A percentile compares a stretch with the other conserved stretches of the same genome.
Evolutionary conservation across 495 filamentous ascomycete species (phyloP).

Genomic region (Aspergillus baeticus): DNA sequence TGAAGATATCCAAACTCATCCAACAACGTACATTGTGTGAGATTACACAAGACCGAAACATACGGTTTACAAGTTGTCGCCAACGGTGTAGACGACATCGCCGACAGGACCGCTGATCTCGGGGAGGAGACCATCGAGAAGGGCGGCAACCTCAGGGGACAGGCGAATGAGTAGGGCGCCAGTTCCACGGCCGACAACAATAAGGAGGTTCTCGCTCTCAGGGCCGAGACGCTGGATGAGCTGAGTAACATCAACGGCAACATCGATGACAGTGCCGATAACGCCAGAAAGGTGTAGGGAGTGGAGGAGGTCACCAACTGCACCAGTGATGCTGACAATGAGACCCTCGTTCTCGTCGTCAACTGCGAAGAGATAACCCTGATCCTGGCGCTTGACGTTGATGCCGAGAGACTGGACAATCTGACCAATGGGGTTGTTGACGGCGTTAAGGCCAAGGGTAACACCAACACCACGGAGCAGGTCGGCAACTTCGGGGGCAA

Average conservation of each 20-base stretch:
- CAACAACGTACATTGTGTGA: not conserved
- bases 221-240: constrained; percentile 18
- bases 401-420: constrained; percentile 1
- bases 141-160: constrained; percentile 17
- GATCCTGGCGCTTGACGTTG: not conserved
- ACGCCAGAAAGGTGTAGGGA: not conserved
- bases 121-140: constrained; percentile 20
- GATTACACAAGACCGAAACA: not conserved
- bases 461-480: constrained; percentile 16
- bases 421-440: constrained; percentile 4
- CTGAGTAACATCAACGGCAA: constrained; percentile 13
- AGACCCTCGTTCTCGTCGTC: not conserved
- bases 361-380: not conserved
- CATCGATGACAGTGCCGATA: constrained; percentile 8
- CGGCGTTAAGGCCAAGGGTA: constrained; percentile 1
- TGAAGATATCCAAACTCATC: constrained; percentile 12
- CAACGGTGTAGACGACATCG: constrained; percentile 5
- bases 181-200: constrained; percentile 18
- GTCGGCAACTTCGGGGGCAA: constrained; percentile 22
- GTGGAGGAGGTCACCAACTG: not conserved
- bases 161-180: constrained; percentile 19
- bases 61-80: constrained; percentile 13
- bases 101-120: constrained; percentile 15
- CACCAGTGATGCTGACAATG: not conserved
- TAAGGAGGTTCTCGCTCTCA: constrained; percentile 18